phyloP scores from a whole-genome alignment of 108 stramenopile species.

The Nitzschia sp. region DNA sequence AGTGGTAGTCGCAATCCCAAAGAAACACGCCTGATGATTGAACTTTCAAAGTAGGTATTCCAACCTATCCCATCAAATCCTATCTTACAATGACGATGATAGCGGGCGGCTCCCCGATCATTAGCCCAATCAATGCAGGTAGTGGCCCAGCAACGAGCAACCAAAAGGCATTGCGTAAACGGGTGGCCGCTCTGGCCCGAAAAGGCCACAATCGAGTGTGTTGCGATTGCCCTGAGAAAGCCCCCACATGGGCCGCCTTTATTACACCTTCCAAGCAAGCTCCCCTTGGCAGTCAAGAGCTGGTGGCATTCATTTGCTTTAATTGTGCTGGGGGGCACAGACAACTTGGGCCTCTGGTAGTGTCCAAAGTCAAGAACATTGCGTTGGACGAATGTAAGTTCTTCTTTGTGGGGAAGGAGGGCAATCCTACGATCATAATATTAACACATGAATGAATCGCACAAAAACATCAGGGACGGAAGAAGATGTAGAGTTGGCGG shows the following conservation, averaged over 20 bases:
- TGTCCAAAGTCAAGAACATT: slow-evolving; percentile 86
- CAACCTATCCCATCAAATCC: no score
- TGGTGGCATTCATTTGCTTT: slow-evolving; percentile 92
- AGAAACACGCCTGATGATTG: no score
- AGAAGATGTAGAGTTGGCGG: slow-evolving; percentile 63
- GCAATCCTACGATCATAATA: no score
- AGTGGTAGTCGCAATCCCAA: no score
- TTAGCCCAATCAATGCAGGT: no score
- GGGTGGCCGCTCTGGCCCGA: slow-evolving; percentile 19
- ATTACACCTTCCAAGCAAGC: slow-evolving; percentile 57
- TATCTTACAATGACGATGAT: no score
- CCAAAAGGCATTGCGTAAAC: slow-evolving; percentile 13
- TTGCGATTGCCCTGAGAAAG: slow-evolving; percentile 81
- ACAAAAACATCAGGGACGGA: slow-evolving; percentile 43
- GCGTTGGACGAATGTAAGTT: slow-evolving; percentile 53
- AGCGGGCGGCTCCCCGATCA: no score
- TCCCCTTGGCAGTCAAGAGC: slow-evolving; percentile 43
- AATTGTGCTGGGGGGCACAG: slow-evolving; percentile 92
- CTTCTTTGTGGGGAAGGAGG: no score
- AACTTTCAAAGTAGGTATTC: no score
- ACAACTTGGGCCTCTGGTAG: slow-evolving; percentile 85
- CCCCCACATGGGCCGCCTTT: slow-evolving; percentile 89
- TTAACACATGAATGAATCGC: no score
- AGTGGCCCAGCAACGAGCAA: no score
- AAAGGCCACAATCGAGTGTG: slow-evolving; percentile 61